Percentiles rank a stretch among this genome's conserved stretches.
phyloP scores from a whole-genome alignment of 192 early-diverging fungal genomes.

The Rhizophlyctis rosea region DNA sequence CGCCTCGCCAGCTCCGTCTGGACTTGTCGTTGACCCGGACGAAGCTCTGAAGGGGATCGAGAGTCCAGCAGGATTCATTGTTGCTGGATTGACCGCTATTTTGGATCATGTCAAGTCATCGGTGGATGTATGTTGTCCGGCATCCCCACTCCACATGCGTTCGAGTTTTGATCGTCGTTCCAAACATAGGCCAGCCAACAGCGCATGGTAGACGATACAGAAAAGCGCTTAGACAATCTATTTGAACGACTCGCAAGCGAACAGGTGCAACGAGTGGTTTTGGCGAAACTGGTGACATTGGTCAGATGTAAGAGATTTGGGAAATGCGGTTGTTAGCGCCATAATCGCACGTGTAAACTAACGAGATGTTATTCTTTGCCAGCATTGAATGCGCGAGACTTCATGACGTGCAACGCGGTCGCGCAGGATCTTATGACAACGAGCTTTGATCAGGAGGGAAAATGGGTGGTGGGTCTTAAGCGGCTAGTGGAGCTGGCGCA shows the following conservation, averaged over 20 bases:
- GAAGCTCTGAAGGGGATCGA: slow-evolving; percentile 27
- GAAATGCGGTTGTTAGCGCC: not conserved
- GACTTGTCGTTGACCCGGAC: slow-evolving; percentile 5
- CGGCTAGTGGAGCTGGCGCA: slow-evolving; percentile 39
- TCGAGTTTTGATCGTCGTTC: not conserved
- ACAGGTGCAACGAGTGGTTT: slow-evolving; percentile 18
- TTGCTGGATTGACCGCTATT: slow-evolving; percentile 23
- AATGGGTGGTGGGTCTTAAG: slow-evolving; percentile 48
- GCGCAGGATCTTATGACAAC: slow-evolving; percentile 35
- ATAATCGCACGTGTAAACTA: not conserved
- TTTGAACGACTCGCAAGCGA: slow-evolving; percentile 35
- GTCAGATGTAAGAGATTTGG: slow-evolving; percentile 10
- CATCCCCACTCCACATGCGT: not conserved
- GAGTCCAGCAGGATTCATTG: slow-evolving; percentile 26
- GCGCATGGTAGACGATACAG: slow-evolving; percentile 45
- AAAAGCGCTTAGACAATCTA: slow-evolving; percentile 42
- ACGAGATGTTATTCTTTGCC: not conserved
- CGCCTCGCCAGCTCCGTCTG: slow-evolving; percentile 1
- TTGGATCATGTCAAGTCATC: slow-evolving; percentile 33
- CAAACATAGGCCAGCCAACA: slow-evolving; percentile 20
- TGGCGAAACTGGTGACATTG: slow-evolving; percentile 24
- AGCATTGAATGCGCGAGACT: slow-evolving; percentile 37
- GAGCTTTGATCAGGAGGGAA: slow-evolving; percentile 38
- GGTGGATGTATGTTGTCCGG: slow-evolving; percentile 25
- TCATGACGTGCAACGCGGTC: slow-evolving; percentile 13